Conservation (phyloP, 176 grass and related monocot species). For the Aegilops speltoides region DNA sequence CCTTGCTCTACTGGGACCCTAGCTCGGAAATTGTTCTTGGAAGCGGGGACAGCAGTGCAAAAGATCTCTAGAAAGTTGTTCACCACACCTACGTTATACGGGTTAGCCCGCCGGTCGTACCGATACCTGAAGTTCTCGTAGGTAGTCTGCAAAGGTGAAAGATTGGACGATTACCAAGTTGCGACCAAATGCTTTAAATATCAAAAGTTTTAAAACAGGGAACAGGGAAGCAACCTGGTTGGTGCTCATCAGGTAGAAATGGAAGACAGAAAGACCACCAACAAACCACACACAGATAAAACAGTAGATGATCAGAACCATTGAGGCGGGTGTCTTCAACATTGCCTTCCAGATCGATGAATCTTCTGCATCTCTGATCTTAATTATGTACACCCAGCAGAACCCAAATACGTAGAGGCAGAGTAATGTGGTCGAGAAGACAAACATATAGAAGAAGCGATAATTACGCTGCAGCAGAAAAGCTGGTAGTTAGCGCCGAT, state of each 20-base stretch:
- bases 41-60: slow-evolving; percentile 68
- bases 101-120: slow-evolving; percentile 78
- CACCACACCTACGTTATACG: slow-evolving; percentile 69
- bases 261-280: slow-evolving; percentile 87
- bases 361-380: slow-evolving; percentile 77
- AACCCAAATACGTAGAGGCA: slow-evolving; percentile 90
- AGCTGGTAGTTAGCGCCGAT: not conserved
- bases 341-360: slow-evolving; percentile 77
- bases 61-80: slow-evolving; percentile 80
- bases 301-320: slow-evolving; percentile 83
- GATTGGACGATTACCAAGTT: not conserved
- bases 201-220: not conserved
- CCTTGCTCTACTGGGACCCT: slow-evolving; percentile 54
- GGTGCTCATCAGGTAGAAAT: slow-evolving; percentile 93
- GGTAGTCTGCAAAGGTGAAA: slow-evolving; percentile 62
- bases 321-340: slow-evolving; percentile 80
- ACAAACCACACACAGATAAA: slow-evolving; percentile 96
- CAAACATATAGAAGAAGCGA: slow-evolving; percentile 97
- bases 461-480: slow-evolving; percentile 83
- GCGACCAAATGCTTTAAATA: slow-evolving; percentile 11
- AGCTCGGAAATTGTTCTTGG: slow-evolving; percentile 93
- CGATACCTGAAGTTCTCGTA: slow-evolving; percentile 95
- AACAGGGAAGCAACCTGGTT: slow-evolving; percentile 61
- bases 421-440: slow-evolving; percentile 83
- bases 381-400: slow-evolving; percentile 88